Percentiles rank a stretch among this genome's conserved stretches.
These are phyloP conservation scores for Nepenthes gracilis DNA, from an alignment of 148 eudicot species.

Conservation along the genomic window DNA sequence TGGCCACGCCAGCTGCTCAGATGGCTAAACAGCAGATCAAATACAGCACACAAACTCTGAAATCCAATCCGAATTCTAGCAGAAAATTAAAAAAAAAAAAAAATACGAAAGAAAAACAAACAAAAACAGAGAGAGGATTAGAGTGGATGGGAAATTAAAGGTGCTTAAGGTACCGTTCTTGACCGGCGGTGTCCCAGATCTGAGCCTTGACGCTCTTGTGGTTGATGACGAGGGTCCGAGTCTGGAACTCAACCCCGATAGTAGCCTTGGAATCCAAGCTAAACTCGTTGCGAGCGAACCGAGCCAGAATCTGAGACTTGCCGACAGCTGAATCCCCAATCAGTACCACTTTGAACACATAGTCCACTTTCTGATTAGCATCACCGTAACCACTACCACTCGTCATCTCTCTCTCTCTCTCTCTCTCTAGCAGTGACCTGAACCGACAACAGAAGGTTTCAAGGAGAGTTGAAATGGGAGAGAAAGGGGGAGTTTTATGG, in stretches of 20 bases:
- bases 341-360: conserved; percentile 66
- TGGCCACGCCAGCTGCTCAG: no score
- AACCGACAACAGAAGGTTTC: no score
- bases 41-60: no score
- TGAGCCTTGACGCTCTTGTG: conserved; percentile 72
- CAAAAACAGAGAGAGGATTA: not conserved
- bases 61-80: no score
- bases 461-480: no score
- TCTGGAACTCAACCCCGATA: conserved; percentile 76
- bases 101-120: no score
- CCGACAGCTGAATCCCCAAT: conserved; percentile 79
- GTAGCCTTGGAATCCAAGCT: conserved; percentile 76
- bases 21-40: no score
- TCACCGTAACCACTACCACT: conserved; percentile 32
- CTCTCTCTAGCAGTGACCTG: no score
- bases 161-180: conserved; percentile 37
- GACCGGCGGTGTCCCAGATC: conserved; percentile 97
- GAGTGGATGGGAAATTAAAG: not conserved
- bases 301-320: conserved; percentile 62
- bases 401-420: no score
- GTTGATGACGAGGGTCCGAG: conserved; percentile 51
- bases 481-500: no score
- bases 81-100: no score
- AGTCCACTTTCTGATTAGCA: conserved; percentile 50
- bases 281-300: conserved; percentile 70